A percentile compares a stretch with the other conserved stretches of the same genome.
Evolutionary conservation across 2,329 filamentous ascomycete species (phyloP).

Genomic region (Sporothrix brasiliensis): DNA sequence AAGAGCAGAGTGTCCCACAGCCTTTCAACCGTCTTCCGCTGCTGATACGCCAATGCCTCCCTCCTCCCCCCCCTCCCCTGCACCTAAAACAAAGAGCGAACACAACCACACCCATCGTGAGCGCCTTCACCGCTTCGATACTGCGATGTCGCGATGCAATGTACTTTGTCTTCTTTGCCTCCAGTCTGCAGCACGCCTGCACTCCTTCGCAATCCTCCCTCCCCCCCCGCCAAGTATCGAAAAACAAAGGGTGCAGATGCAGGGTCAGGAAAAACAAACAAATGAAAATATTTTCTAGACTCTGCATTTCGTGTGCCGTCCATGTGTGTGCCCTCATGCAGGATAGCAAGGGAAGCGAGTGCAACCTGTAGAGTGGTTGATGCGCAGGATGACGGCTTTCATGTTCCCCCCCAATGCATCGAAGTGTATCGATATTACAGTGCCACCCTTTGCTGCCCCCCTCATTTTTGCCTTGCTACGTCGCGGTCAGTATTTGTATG

Average conservation of each 20-base stretch:
- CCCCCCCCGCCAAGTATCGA: background rate
- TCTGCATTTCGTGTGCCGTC: background rate
- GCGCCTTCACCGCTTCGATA: slow-evolving; percentile 10
- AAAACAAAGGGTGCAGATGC: background rate
- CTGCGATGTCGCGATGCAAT: background rate
- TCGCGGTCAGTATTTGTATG: background rate
- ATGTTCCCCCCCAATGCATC: slow-evolving; percentile 21
- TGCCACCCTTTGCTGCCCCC: background rate
- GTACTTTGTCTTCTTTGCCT: slow-evolving; percentile 2
- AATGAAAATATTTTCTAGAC: background rate
- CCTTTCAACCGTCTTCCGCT: background rate
- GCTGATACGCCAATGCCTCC: slow-evolving; percentile 25
- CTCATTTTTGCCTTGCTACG: slow-evolving; percentile 2
- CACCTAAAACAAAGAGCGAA: background rate
- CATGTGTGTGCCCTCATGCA: slow-evolving; percentile 10
- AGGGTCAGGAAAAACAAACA: slow-evolving; percentile 12
- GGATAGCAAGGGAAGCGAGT: background rate
- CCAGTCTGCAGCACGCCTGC: background rate
- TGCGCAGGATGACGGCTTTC: background rate
- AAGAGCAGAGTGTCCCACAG: slow-evolving; percentile 13
- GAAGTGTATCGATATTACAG: slow-evolving; percentile 8
- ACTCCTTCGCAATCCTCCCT: slow-evolving; percentile 9
- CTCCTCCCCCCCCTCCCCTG: background rate
- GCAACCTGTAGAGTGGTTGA: background rate
- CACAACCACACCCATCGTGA: slow-evolving; percentile 10